Evolutionary conservation across 495 filamentous ascomycete species (phyloP), one percentile per base, ranked within the genome.

Genomic region (Talaromyces wortmannii): DNA sequence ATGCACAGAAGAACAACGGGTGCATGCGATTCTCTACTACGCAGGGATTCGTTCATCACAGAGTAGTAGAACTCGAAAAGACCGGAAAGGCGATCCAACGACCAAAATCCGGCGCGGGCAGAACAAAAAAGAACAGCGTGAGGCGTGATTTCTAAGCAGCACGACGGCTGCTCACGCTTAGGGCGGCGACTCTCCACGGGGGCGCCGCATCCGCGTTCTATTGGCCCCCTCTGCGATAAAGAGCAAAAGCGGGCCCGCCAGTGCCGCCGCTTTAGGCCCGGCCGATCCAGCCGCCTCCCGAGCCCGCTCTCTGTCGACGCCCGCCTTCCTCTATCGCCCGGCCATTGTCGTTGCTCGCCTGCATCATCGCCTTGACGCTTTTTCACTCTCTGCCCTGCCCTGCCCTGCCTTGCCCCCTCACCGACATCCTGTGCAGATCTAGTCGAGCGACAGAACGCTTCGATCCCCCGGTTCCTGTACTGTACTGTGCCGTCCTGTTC

Each of bases 401-500:
- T 40, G 36, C n/a, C n/a, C n/a, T 40, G 36, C 36, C 36, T 5
- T 40, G 36, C 8, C 8, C 5, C 36, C 8, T 13, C 36, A 40
- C 13, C 36, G 8, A 8, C 2, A 10, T 40, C 8, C 36, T 40
- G 2, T 40, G 8, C 8, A 13, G 13, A 13, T 1, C 36, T 40
- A 8, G 8, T 40, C 36, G 5, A 10, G 36, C 13, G 36, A 8
- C 36, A 10, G 8, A 12, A 40, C 36, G 13, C 36, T 13, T 40
- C 13, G 36, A 40, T 13, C 5, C 36, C 33, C 13, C 8, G 8
- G 36, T 40, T 40, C 36, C 8, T 13, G 8, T 2, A 8, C 13
- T 40, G 36, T 13, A 59, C 13, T 40, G 36, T 13, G 55, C 55
- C 52, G 7, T 52, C 47, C 46, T 47, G 52, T 55, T 52, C 55